Percentiles rank a stretch among this genome's conserved stretches.
These are phyloP conservation scores for Circinella minor DNA, from an alignment of 371 early-diverging fungal species.

Conservation along the genomic window DNA sequence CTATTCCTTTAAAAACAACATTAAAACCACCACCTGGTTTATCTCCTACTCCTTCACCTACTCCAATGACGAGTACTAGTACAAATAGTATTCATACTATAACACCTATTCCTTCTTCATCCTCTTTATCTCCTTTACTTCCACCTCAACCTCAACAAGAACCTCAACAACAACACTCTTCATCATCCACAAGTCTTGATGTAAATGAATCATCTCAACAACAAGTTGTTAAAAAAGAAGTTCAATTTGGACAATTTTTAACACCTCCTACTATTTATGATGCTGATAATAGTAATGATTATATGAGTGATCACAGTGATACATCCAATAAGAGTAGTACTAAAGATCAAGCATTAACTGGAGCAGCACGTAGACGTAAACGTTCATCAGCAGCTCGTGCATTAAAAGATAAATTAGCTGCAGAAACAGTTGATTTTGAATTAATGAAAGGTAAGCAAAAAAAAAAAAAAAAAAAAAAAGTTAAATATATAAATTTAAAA, in stretches of 20 bases:
- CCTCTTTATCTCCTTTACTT: not conserved
- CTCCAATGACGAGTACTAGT: no score
- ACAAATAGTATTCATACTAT: not conserved
- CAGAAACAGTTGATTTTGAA: constrained; percentile 80
- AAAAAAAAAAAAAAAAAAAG: constrained; percentile 8
- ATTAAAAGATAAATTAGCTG: constrained; percentile 80
- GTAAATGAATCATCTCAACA: constrained; percentile 4
- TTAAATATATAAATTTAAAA: no score
- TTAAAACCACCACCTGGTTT: constrained; percentile 9
- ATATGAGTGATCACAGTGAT: constrained; percentile 63
- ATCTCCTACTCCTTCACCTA: constrained; percentile 7
- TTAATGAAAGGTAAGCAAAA: constrained; percentile 81
- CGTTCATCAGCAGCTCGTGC: constrained; percentile 55
- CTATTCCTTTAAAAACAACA: not conserved
- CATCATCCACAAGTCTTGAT: no score
- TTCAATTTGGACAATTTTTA: constrained; percentile 28
- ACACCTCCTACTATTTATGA: constrained; percentile 35
- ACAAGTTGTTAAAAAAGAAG: constrained; percentile 9
- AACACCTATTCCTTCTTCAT: not conserved
- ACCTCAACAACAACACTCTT: not conserved
- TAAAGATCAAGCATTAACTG: constrained; percentile 43
- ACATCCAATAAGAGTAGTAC: constrained; percentile 31
- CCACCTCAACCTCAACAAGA: not conserved
- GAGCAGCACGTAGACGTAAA: constrained; percentile 49
- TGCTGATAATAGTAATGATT: constrained; percentile 40